Evolutionary conservation across 495 filamentous ascomycete species (phyloP).

Genomic region (Penicillium dipodomyicola): DNA sequence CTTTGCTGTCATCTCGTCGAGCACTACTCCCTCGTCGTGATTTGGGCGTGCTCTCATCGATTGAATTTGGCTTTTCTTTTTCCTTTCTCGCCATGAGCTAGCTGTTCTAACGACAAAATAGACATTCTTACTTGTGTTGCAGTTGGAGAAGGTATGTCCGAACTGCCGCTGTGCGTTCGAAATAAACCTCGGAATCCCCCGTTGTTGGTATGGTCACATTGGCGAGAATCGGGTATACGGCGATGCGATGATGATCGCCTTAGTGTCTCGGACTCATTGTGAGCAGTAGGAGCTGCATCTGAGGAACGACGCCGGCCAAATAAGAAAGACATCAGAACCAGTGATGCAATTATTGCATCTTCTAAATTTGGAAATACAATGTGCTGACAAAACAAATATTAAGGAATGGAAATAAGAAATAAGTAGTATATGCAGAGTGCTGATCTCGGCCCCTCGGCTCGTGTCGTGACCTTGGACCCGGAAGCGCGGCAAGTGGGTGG

Average conservation of each 20-base stretch:
- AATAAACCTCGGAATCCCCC: constrained; percentile 33
- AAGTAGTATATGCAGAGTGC: constrained; percentile 6
- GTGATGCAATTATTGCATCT: background rate
- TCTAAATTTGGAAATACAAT: background rate
- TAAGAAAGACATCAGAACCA: constrained; percentile 20
- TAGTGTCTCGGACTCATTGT: background rate
- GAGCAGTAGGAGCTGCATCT: constrained; percentile 14
- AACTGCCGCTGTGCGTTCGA: constrained; percentile 23
- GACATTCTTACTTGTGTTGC: constrained; percentile 4
- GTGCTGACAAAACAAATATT: background rate
- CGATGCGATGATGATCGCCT: background rate
- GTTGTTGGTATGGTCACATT: constrained; percentile 9
- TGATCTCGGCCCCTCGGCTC: constrained; percentile 21
- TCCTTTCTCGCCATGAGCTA: constrained; percentile 3
- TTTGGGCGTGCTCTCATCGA: background rate
- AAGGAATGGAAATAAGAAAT: background rate
- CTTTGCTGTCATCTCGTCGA: background rate
- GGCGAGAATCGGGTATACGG: constrained; percentile 6
- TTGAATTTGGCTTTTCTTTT: background rate
- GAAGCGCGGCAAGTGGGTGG: constrained; percentile 14
- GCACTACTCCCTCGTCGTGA: background rate
- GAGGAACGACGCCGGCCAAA: constrained; percentile 27
- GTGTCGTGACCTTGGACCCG: constrained; percentile 17
- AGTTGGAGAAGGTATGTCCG: constrained; percentile 1
- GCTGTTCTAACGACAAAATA: background rate